phyloP scores from a whole-genome alignment of 2,329 filamentous ascomycete species.

The Exophiala phaeomuriformis region DNA sequence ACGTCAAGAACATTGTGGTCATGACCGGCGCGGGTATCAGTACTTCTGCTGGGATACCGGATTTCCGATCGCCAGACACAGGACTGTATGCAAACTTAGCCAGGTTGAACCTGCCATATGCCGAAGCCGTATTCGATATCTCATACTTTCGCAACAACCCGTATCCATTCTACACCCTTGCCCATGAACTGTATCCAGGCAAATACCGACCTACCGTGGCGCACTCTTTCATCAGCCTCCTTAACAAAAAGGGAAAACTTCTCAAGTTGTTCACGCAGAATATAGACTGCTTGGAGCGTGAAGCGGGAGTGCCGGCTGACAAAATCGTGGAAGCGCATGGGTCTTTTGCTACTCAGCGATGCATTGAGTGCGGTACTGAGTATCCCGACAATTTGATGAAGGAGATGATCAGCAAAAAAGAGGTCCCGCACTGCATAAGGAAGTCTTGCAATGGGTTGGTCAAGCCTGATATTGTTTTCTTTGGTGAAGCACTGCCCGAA shows the following conservation, averaged over 20 bases:
- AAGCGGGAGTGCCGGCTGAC: slow-evolving; percentile 72
- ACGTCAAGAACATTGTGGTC: slow-evolving; percentile 66
- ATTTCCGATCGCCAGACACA: slow-evolving; percentile 88
- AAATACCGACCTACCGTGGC: slow-evolving; percentile 82
- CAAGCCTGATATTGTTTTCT: slow-evolving; percentile 94
- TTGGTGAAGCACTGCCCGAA: slow-evolving; percentile 65
- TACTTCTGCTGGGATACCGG: slow-evolving; percentile 62
- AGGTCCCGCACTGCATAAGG: slow-evolving; percentile 62
- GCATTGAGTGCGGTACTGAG: slow-evolving; percentile 72
- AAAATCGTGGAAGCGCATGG: slow-evolving; percentile 91
- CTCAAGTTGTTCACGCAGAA: slow-evolving; percentile 93
- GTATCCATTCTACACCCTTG: slow-evolving; percentile 83
- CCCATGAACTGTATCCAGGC: slow-evolving; percentile 85
- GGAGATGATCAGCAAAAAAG: slow-evolving; percentile 56
- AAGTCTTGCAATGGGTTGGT: slow-evolving; percentile 66
- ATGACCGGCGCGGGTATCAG: slow-evolving; percentile 83
- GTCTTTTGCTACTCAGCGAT: slow-evolving; percentile 84
- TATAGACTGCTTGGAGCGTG: slow-evolving; percentile 88
- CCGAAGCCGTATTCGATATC: slow-evolving; percentile 93
- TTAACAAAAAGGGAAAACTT: slow-evolving; percentile 70
- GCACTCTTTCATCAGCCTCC: slow-evolving; percentile 78
- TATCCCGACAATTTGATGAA: slow-evolving; percentile 72
- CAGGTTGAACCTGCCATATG: slow-evolving; percentile 73
- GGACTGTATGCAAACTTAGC: slow-evolving; percentile 90
- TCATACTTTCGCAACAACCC: slow-evolving; percentile 78